These are phyloP conservation scores for Prunus padus DNA, from an alignment of 306 rosid species.

Conservation along the genomic window DNA sequence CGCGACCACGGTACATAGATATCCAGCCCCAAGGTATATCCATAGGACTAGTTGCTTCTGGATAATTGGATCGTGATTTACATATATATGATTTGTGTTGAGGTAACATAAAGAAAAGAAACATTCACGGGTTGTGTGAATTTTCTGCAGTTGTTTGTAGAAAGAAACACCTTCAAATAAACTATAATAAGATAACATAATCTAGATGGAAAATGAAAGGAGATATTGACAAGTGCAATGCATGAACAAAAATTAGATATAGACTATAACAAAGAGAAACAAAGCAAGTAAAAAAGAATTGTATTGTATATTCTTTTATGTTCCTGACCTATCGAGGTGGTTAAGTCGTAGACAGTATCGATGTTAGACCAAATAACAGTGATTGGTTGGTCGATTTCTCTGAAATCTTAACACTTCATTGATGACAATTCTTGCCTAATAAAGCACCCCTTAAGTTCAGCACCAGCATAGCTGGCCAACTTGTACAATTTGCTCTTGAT, in stretches of 20 bases:
- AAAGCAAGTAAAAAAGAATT: not conserved
- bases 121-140: not conserved
- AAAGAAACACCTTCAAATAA: not conserved
- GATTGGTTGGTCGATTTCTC: no score
- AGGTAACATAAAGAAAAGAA: no score
- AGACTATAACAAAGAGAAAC: not conserved
- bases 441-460: no score
- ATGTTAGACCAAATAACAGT: no score
- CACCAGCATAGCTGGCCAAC: no score
- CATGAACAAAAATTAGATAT: not conserved
- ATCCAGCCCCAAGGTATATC: not conserved
- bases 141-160: not conserved
- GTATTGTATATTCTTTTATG: not conserved
- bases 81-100: not conserved
- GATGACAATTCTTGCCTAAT: no score
- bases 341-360: no score
- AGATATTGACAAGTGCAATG: not conserved
- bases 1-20: not conserved
- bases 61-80: no score
- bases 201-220: constrained; percentile 6
- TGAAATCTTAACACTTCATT: no score
- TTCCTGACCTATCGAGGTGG: no score
- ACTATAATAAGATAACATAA: not conserved
- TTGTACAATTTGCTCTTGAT: no score
- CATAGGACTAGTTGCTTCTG: no score